phyloP scores from a whole-genome alignment of 208 protist species.

The Tritrichomonas musculus region DNA sequence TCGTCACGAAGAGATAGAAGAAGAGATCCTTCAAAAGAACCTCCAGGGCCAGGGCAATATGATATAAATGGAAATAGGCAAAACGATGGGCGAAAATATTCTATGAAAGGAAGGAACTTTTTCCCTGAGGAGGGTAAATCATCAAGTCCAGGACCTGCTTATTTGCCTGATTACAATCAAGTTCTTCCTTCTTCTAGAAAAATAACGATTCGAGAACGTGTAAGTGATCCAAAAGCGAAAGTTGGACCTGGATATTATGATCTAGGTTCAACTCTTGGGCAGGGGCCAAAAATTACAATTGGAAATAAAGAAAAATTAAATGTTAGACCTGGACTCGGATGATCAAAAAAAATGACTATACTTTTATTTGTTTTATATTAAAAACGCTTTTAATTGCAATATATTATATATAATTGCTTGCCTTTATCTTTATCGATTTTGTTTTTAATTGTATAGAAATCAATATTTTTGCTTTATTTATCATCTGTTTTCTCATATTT shows the following conservation, averaged over 20 bases:
- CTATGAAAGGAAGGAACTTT: slow-evolving; percentile 11
- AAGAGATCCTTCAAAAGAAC: not conserved
- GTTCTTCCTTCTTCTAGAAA: not conserved
- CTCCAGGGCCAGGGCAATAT: not conserved
- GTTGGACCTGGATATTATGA: not conserved
- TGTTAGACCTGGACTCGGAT: not conserved
- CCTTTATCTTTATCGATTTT: too few species aligned
- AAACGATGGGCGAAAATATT: not conserved
- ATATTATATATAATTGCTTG: too few species aligned
- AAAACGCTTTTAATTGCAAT: too few species aligned
- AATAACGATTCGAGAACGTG: not conserved
- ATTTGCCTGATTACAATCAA: not conserved
- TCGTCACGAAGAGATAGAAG: not conserved
- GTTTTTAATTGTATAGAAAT: too few species aligned
- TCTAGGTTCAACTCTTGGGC: not conserved
- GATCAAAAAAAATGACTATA: too few species aligned
- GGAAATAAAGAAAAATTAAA: not conserved
- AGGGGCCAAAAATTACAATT: not conserved
- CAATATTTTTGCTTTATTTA: too few species aligned
- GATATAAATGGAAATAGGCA: not conserved
- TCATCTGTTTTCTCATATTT: too few species aligned
- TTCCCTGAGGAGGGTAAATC: not conserved
- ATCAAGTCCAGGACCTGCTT: not conserved
- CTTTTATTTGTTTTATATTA: too few species aligned
- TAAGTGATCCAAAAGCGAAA: not conserved